phyloP scores from a whole-genome alignment of 148 eudicot species.

The Rhododendron vialii region DNA sequence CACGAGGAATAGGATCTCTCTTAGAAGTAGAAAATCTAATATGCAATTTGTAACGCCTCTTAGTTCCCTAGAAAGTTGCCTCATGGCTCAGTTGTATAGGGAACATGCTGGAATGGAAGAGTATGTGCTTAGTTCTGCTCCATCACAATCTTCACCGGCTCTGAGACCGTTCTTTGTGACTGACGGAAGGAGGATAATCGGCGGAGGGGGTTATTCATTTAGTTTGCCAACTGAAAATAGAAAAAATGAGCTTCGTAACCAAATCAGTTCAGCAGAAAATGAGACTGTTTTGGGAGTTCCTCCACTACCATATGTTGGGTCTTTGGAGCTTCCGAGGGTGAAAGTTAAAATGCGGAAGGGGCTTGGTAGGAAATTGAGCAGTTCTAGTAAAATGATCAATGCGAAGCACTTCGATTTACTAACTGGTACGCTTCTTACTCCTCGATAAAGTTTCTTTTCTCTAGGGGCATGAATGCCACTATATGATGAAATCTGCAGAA shows the following conservation, averaged over 20 bases:
- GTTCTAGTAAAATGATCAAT: constrained; percentile 14
- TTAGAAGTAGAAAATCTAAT: constrained; percentile 39
- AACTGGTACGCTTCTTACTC: constrained; percentile 29
- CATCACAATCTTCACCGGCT: constrained; percentile 44
- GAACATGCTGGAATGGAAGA: constrained; percentile 46
- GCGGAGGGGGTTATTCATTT: constrained; percentile 32
- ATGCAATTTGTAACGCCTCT: constrained; percentile 53
- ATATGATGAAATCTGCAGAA: not conserved
- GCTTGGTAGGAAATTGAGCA: constrained; percentile 23
- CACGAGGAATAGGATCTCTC: constrained; percentile 31
- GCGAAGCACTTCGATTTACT: constrained; percentile 21
- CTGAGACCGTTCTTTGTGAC: constrained; percentile 66
- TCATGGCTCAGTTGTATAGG: constrained; percentile 73
- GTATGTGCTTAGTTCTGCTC: constrained; percentile 29
- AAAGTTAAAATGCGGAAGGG: constrained; percentile 26
- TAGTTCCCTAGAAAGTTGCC: constrained; percentile 76
- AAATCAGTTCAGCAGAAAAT: constrained; percentile 21
- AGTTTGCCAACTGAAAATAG: constrained; percentile 17
- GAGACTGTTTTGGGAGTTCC: constrained; percentile 47
- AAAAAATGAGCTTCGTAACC: constrained; percentile 18
- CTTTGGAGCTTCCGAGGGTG: constrained; percentile 10
- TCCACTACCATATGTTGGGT: constrained; percentile 32
- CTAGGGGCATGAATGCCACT: not conserved
- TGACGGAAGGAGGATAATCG: constrained; percentile 67
- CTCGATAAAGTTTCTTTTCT: not conserved